These are phyloP conservation scores for Pythium apleroticum DNA, from an alignment of 352 stramenopile species.

Conservation along the genomic window DNA sequence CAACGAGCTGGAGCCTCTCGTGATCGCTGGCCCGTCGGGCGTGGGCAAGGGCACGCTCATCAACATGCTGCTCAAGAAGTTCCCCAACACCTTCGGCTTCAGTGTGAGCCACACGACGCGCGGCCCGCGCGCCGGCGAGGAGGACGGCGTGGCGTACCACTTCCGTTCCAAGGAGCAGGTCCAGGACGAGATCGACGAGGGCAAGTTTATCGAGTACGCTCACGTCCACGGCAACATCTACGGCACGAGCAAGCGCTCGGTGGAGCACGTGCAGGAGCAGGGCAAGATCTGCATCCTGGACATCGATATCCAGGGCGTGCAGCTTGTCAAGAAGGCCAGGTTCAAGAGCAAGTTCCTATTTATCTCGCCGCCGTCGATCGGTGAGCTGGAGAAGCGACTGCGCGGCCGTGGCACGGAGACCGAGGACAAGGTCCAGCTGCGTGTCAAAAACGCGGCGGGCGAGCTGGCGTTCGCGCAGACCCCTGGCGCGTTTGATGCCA, in stretches of 20 bases:
- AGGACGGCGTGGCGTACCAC: constrained; percentile 97
- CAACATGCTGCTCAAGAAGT: constrained; percentile 86
- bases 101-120: constrained; percentile 98
- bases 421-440: constrained; percentile 94
- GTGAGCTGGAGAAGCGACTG: constrained; percentile 93
- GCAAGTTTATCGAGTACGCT: constrained; percentile 97
- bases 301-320: constrained; percentile 98
- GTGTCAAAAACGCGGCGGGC: constrained; percentile 91
- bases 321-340: constrained; percentile 90
- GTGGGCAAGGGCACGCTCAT: constrained; percentile 97
- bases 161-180: constrained; percentile 94
- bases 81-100: constrained; percentile 92
- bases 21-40: constrained; percentile 90
- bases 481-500: constrained; percentile 85
- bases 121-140: constrained; percentile 90
- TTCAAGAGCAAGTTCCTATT: constrained; percentile 95
- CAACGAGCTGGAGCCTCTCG: constrained; percentile 73
- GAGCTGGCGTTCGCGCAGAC: constrained; percentile 92
- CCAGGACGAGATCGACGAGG: constrained; percentile 91
- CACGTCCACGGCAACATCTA: constrained; percentile 98
- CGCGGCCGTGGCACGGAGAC: constrained; percentile 94
- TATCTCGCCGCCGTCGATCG: constrained; percentile 94
- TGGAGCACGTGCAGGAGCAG: constrained; percentile 91
- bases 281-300: constrained; percentile 98
- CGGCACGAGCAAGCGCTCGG: constrained; percentile 92